Base-by-base conservation (phyloP, 345 rosid genomes). In the Gossypium raimondii region DNA sequence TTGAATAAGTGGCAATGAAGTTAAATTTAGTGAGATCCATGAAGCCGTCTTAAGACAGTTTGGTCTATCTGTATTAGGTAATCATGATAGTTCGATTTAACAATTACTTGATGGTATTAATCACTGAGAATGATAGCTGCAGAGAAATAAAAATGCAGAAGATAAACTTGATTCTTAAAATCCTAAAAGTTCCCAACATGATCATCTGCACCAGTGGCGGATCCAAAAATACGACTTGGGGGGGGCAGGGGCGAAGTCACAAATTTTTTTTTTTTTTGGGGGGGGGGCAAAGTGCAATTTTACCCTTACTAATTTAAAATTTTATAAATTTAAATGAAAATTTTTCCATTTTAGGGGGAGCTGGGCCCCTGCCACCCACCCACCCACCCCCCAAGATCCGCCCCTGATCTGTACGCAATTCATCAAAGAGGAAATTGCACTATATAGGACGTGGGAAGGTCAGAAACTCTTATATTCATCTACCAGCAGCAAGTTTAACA, bases 401-500 rank as follows among this genome's bases (percentile, higher is more conserved):
- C 38, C 38, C 6, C 6, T 34, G 38, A 4, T 34, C 38, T 34
- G 6, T 34, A 34, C 16, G 16, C 22, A 50, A 68, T 68, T 50
- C 61, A 34, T 9, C 25, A 53, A 53, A 11, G 18, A 14, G 53
- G 56, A 73, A 48, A 47, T 65, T 29, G 38, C 43, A 29, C 6
- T 3, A 55, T 22, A 25, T 9, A 43, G n/a, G 9, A 65, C 25
- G 59, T 64, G 27, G 62, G 57, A 20, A 69, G 12, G 56, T 56
- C 38, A 71, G 27, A 44, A 68, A 48, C 9, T 43, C 11, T n/a
- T 20, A 20, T 68, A 45, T 52, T 34, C 64, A 48, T 43, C n/a
- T 18, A 72, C 14, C 65, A 34, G 51, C 59, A 11, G 72, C 25
- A 73, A 66, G 59, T 18, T 75, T 52, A 29, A 81, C 44, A 22